phyloP scores from a whole-genome alignment of 2,329 filamentous ascomycete species.

The Pezicula neosporulosa region DNA sequence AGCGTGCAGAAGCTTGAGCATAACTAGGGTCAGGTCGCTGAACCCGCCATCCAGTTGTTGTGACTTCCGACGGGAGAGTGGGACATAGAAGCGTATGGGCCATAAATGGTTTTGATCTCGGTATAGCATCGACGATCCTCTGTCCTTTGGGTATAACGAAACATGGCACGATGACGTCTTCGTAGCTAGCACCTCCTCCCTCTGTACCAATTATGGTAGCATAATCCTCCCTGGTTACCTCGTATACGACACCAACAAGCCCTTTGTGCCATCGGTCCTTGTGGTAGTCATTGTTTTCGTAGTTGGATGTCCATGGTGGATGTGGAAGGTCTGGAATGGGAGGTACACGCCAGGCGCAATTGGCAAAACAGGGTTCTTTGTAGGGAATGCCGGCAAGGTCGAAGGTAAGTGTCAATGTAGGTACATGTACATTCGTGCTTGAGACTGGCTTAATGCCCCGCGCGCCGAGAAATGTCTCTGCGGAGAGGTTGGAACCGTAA shows the following conservation, averaged over 20 bases:
- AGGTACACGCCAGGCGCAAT: constrained; percentile 57
- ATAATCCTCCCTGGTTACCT: constrained; percentile 82
- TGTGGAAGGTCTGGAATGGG: constrained; percentile 19
- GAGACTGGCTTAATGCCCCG: constrained; percentile 81
- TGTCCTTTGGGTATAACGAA: constrained; percentile 58
- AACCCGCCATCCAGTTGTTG: neutral
- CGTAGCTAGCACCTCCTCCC: constrained; percentile 80
- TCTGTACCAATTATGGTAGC: constrained; percentile 85
- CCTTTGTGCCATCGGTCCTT: constrained; percentile 72
- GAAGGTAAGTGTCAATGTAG: constrained; percentile 75
- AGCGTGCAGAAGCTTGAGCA: constrained; percentile 79
- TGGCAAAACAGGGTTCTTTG: constrained; percentile 87
- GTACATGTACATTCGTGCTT: constrained; percentile 77
- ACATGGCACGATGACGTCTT: constrained; percentile 79
- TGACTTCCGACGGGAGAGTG: constrained; percentile 8
- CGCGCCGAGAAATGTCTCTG: constrained; percentile 72
- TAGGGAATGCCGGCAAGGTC: constrained; percentile 85
- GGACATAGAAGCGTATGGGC: constrained; percentile 84
- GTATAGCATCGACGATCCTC: constrained; percentile 59
- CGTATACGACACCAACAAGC: constrained; percentile 90
- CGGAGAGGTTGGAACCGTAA: constrained; percentile 86
- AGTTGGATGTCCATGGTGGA: constrained; percentile 18
- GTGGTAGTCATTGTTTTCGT: constrained; percentile 34
- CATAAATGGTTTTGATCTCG: constrained; percentile 64
- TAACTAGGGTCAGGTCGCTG: constrained; percentile 65